Percentiles rank a stretch among this genome's conserved stretches.
Conservation (phyloP, 148 eudicot species). For the Beta vulgaris region DNA sequence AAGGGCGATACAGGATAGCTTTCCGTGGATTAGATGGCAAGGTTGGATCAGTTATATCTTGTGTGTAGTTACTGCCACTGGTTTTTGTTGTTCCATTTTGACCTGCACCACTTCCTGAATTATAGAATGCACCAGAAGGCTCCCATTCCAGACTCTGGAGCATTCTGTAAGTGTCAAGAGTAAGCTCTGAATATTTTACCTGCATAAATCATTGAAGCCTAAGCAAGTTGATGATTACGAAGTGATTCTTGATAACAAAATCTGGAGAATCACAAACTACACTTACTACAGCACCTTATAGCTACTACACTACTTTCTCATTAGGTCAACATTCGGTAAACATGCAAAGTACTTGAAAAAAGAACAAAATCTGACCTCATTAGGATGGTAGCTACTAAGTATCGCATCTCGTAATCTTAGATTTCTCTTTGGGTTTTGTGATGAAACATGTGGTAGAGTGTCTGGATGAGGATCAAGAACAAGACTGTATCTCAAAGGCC, state of each 20-base stretch:
- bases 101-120: slow-evolving; percentile 41
- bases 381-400: slow-evolving; percentile 77
- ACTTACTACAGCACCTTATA: background rate
- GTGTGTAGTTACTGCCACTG: slow-evolving; percentile 41
- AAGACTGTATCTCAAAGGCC: slow-evolving; percentile 90
- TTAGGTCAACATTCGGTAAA: slow-evolving; percentile 3
- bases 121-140: slow-evolving; percentile 82
- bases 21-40: slow-evolving; percentile 88
- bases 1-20: slow-evolving; percentile 79
- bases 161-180: slow-evolving; percentile 81
- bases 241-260: background rate
- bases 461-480: slow-evolving; percentile 84
- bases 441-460: slow-evolving; percentile 49
- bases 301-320: background rate
- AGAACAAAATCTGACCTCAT: slow-evolving; percentile 55
- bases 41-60: slow-evolving; percentile 78
- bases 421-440: slow-evolving; percentile 50
- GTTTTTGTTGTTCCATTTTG: slow-evolving; percentile 59
- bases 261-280: background rate
- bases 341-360: background rate
- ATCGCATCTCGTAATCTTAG: slow-evolving; percentile 72
- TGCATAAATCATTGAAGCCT: slow-evolving; percentile 27
- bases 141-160: slow-evolving; percentile 95
- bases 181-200: slow-evolving; percentile 87
- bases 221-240: background rate